Evolutionary conservation across 345 rosid genomes (phyloP), one percentile per base, ranked within the genome.

Genomic region (Crucihimalaya himalaica): DNA sequence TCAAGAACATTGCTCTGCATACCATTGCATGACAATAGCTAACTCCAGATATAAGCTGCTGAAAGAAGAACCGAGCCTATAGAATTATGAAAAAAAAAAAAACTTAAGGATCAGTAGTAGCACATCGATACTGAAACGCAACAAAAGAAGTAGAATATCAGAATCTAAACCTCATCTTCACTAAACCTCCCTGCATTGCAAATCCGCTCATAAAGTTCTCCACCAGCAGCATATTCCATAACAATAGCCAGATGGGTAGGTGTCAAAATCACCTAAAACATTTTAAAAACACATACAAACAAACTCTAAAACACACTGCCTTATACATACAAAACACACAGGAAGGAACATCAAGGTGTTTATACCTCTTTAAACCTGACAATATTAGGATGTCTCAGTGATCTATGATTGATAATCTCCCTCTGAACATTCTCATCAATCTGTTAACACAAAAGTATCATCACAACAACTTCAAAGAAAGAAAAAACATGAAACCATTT

Each of bases 1-100:
- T 15, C 27, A 66, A 46, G 2, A 58, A 68, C 60, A 60, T 16
- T 40, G 10, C 46, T 70, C 23, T 54, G 77, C 78, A 40, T 77
- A 92, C 99, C 99, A 90, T 95, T 10, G 96, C 92, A 76, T 95
- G 99, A 72, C 96, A 92, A 71, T 88, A 95, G 81, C 96, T 88
- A 74, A 95, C 92, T 67, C 99, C 97, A 16, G 96, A 95, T 65
- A 92, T 87, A 65, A 92, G 99, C 82, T 95, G 99, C 77, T 92
- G 97, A 81, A 92, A 95, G 87, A 92, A 95, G 86, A 91, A 95
- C 34, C 96, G 89, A 74, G 99, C 99, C 96, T 92, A 85, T 47
- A 31, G 23, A 53, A 16, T 4, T 2, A 5, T 2, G 55, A 0
- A 9, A 31, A 7, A 31, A 29, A 32, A 1, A 48, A 18, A 25